Base-by-base conservation (phyloP, 2,329 filamentous ascomycete species). In the Aspergillus clavatus region DNA sequence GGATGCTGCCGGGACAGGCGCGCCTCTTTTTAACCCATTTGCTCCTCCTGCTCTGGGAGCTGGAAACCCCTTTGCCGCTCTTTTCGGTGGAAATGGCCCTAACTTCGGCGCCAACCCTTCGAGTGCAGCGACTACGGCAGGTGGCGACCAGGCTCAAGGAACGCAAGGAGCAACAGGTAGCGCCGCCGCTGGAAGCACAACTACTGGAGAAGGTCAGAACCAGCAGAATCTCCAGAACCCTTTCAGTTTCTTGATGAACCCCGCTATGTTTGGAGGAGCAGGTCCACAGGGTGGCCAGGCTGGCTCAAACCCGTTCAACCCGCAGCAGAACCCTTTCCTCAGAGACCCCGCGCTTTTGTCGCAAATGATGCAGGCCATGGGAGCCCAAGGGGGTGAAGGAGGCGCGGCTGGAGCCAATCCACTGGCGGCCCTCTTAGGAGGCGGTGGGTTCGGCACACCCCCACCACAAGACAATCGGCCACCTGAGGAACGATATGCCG, bases 401-500 rank as follows among this genome's bases (percentile, higher is more conserved):
- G 68, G 59, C 37, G 62, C 61, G 3, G 58, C 60, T 14, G 67
- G 62, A 22, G 63, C 67, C 31, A 66, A 77, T 42, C 73, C 76
- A 7, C 65, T 65, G 54, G 71, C 59, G 45, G 60, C 67, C 35
- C 68, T 81, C 45, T 76, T 73, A 27, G 78, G 80, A 77, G 67
- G 74, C 76, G 65, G 75, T 28, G 67, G 59, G 21, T 61, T 63
- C 16, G 64, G 68, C 12, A 62, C 62, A 21, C 67, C 78, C 10
- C 70, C 79, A 14, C 86, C 89, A 4, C 69, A 78, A 2, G 93
- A 98, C 69, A 95, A 78, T 60, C 80, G 91, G 51, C 90, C 93
- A 4, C 91, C 93, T 0, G 93, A 98, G 74, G 93, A 97, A 69
- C 77, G 88, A 47, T 98, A 95, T 59, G 89, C 87, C 3, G 83